Conservation (phyloP, 2,329 filamentous ascomycete species). For the Aureobasidium lini region DNA sequence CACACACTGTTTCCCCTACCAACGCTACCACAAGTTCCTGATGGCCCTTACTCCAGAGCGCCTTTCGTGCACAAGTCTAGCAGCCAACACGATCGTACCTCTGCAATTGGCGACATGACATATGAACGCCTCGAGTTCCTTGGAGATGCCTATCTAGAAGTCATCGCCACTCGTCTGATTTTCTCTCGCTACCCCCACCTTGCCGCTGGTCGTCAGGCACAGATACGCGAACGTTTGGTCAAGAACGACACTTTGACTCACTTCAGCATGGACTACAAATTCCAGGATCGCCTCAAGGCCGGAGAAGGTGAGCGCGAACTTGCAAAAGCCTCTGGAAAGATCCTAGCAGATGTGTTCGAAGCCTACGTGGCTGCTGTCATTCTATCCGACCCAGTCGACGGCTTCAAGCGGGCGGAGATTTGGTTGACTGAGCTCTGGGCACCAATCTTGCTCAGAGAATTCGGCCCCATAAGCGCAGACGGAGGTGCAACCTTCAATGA, state of each 20-base stretch:
- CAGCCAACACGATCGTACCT: constrained; percentile 19
- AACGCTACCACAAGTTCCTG: constrained; percentile 22
- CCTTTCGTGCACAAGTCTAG: constrained; percentile 29
- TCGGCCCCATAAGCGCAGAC: background rate
- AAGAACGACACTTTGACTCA: constrained; percentile 70
- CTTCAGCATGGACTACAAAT: constrained; percentile 63
- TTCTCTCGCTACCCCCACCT: constrained; percentile 62
- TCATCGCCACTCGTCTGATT: constrained; percentile 68
- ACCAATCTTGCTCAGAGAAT: constrained; percentile 44
- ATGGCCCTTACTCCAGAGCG: constrained; percentile 20
- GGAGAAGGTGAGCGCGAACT: constrained; percentile 25
- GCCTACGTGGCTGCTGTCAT: constrained; percentile 79
- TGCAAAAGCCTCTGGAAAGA: constrained; percentile 58
- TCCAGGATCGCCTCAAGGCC: constrained; percentile 58
- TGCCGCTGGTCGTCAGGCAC: constrained; percentile 61
- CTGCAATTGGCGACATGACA: constrained; percentile 26
- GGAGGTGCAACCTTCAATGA: background rate
- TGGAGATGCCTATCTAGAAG: constrained; percentile 77
- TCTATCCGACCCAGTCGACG: constrained; percentile 56
- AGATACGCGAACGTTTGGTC: constrained; percentile 70
- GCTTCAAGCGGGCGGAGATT: constrained; percentile 52
- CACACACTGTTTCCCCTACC: constrained; percentile 21
- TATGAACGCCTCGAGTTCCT: constrained; percentile 87
- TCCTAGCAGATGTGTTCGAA: constrained; percentile 82
- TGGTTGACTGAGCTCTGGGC: constrained; percentile 77